Base-by-base conservation (phyloP, 257 asterid species). In the Lavandula angustifolia region DNA sequence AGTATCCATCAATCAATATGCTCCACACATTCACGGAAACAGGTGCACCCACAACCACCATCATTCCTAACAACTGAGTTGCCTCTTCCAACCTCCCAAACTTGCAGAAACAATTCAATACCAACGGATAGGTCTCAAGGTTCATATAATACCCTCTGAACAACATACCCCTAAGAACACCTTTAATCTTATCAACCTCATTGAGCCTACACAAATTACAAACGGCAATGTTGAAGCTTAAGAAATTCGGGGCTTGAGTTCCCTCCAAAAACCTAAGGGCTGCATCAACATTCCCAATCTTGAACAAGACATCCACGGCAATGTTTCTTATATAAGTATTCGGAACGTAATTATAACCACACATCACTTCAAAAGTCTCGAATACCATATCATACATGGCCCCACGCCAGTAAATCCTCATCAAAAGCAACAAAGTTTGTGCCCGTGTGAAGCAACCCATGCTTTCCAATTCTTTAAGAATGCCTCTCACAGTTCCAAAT, bases 331-430 rank as follows among this genome's bases (percentile, higher is more conserved):
- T 76, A 57, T 72, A 86, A 0, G 96, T 86, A 66, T 81, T 85
- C 0, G 91, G 96, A n/a, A 76, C 50, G 44, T 82, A 86, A 67
- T 91, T 92, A 60, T 58, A 60, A 31, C 32, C 46, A 33, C 60
- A 6, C 82, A 89, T 79, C 75, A 75, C 85, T 54, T 78, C 78
- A 69, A 69, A 81, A n/a, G 82, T 68, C 69, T 82, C 87, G 1
- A 84, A 38, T 13, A 83, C 89, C 82, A 85, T 73, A 66, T 73
- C 81, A 62, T 79, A 69, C 96, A 78, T 81, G 43, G 68, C 79
- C 34, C 89, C 95, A 66, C 77, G 64, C 95, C 91, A 89, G 64
- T 76, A 89, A 60, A 89, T 82, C 55, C 92, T 82, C 88, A 88
- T 64, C 74, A 88, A 70, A 56, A 88, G 87, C 85, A 88, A 58